These are phyloP conservation scores for Geranium incanum DNA, from an alignment of 441 rosid genomes.

Conservation along the genomic window DNA sequence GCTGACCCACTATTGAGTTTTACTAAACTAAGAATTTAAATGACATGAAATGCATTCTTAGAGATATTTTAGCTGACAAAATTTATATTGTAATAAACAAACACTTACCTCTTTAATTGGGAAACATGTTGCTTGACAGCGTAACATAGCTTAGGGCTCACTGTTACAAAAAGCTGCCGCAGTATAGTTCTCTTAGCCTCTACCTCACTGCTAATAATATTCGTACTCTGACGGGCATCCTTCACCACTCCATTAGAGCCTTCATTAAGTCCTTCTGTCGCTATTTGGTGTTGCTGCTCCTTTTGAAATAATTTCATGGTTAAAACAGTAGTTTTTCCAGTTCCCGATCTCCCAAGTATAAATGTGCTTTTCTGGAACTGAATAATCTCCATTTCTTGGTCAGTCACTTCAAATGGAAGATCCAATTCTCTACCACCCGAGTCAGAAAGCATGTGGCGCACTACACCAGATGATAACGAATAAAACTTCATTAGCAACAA, in stretches of 20 bases:
- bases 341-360: constrained; percentile 53
- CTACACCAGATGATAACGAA: constrained; percentile 31
- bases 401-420: constrained; percentile 46
- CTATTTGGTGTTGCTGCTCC: constrained; percentile 29
- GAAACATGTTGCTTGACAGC: constrained; percentile 40
- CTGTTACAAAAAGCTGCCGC: constrained; percentile 48
- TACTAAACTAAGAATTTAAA: no score
- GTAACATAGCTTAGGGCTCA: constrained; percentile 41
- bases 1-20: neutral
- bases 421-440: constrained; percentile 33
- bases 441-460: constrained; percentile 35
- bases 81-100: neutral
- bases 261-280: constrained; percentile 23
- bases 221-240: constrained; percentile 1
- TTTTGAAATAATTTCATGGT: constrained; percentile 38
- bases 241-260: neutral
- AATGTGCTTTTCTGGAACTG: constrained; percentile 31
- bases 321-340: constrained; percentile 51
- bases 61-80: neutral
- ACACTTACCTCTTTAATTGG: constrained; percentile 38
- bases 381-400: constrained; percentile 33
- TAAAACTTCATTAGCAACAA: constrained; percentile 50
- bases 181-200: constrained; percentile 16
- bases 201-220: constrained; percentile 9
- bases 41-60: no score